Base-by-base conservation (phyloP, 805 yeast genomes). In the Ogataea zsoltii region DNA sequence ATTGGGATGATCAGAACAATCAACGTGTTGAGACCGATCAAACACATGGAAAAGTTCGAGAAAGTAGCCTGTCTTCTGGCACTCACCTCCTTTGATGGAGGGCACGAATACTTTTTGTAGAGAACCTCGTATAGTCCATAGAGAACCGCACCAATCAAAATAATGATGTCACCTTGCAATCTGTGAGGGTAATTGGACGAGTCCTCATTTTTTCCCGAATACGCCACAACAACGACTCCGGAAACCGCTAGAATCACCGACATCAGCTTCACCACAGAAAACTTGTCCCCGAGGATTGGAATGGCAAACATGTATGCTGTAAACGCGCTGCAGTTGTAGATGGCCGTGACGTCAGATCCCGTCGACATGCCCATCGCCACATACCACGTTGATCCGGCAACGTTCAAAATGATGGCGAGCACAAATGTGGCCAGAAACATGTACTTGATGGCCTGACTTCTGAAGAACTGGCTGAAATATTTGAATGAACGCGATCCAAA, bases 281-380 rank as follows among this genome's bases (percentile, higher is more conserved):
- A 79, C 38, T 65, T 69, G 57, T 89, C 96, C 28, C 77, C 69
- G 41, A 89, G 69, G 16, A 89, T 64, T 1, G 90, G 87, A 21
- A 89, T 82, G 3, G 95, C 88, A 65, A 89, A 88, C 13, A 87
- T 77, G 58, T 89, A 83, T 0, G 96, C 96, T 3, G 91, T 84
- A 62, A 89, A 89, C 0, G 96, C 95, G 13, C 92, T 83, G 61
- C 94, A 88, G 68, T 89, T 88, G 68, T 88, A 89, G 49, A 88
- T 88, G 3, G 96, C 96, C 2, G 96, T 89, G 30, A 89, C 85
- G 57, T 89, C 96, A 3, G 88, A 75, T 0, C 95, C 88, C 23
- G 90, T 85, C 0, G 96, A 82, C 59, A 86, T 66, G 25, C 82
- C 74, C 81, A 89, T 87, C 10, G 96, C 85, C 14, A 86, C 76